A percentile compares a stretch with the other conserved stretches of the same genome.
Conservation (phyloP, 2,329 filamentous ascomycete species). For the Colletotrichum navitas region DNA sequence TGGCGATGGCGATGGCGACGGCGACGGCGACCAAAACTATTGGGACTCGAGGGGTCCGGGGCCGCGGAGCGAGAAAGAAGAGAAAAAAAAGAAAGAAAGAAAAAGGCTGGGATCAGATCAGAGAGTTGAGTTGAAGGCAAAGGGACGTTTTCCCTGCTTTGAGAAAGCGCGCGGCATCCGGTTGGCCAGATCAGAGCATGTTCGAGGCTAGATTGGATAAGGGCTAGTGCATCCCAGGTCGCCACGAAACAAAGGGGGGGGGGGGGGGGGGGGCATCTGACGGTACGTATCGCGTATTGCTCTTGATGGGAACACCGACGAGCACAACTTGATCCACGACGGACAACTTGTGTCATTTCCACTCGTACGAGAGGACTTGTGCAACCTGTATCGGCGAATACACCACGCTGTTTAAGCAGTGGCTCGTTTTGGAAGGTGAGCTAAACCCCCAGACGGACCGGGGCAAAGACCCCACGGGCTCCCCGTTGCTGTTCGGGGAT, state of each 20-base stretch:
- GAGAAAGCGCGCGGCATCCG: conserved; percentile 32
- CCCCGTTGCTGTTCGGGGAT: conserved; percentile 21
- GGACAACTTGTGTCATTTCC: conserved; percentile 23
- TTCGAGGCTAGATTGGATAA: conserved; percentile 5
- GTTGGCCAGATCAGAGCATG: conserved; percentile 31
- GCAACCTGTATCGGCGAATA: conserved; percentile 42
- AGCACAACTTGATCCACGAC: conserved; percentile 26
- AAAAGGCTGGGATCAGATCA: conserved; percentile 44
- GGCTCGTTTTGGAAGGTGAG: conserved; percentile 37
- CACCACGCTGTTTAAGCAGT: conserved; percentile 38
- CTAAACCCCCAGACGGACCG: conserved; percentile 33
- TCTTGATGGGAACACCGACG: conserved; percentile 16
- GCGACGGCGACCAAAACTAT: conserved; percentile 10
- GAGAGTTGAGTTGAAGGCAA: conserved; percentile 13
- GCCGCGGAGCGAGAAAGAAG: conserved; percentile 40
- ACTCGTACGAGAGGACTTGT: conserved; percentile 35
- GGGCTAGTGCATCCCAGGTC: conserved; percentile 19
- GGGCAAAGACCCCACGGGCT: conserved; percentile 25
- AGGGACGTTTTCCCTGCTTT: conserved; percentile 38
- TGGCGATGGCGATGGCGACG: conserved; percentile 20
- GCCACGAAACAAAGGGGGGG: conserved; percentile 27
- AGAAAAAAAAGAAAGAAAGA: too few relatives aligned
- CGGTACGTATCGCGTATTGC: conserved; percentile 8
- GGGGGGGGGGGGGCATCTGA: background rate
- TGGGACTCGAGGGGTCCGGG: background rate